phyloP scores from a whole-genome alignment of 1,139 yeast species.

The Sugiyamaella novakii region DNA sequence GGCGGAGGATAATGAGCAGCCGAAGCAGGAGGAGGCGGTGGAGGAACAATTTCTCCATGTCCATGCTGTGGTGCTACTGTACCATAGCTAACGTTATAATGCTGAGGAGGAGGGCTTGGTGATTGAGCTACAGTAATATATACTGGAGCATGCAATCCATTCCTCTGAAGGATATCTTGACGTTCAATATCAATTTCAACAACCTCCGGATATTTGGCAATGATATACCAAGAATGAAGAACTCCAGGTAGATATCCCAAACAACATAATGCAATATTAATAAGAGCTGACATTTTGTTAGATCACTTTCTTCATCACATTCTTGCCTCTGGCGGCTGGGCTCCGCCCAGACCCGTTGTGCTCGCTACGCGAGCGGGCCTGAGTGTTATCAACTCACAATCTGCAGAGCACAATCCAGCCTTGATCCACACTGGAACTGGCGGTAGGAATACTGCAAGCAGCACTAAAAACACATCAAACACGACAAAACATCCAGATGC shows the following conservation, averaged over 20 bases:
- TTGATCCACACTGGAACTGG: slow-evolving; percentile 81
- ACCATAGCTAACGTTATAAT: slow-evolving; percentile 5
- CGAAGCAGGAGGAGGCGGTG: slow-evolving; percentile 12
- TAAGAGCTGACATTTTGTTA: slow-evolving; percentile 46
- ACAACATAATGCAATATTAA: slow-evolving; percentile 72
- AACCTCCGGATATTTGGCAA: slow-evolving; percentile 46
- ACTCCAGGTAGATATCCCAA: slow-evolving; percentile 82
- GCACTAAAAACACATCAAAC: slow-evolving; percentile 72
- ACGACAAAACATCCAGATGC: slow-evolving; percentile 29
- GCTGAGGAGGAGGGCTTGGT: slow-evolving; percentile 20
- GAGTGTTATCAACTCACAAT: slow-evolving; percentile 44
- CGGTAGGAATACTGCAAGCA: slow-evolving; percentile 78
- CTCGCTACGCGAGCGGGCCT: too few relatives aligned
- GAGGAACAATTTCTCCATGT: slow-evolving; percentile 4
- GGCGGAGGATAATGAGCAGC: slow-evolving; percentile 10
- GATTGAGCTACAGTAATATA: slow-evolving; percentile 24
- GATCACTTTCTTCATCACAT: neutral
- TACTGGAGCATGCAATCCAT: slow-evolving; percentile 22
- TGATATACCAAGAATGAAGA: slow-evolving; percentile 49
- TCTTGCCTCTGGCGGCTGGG: too few relatives aligned
- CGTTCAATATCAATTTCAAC: slow-evolving; percentile 32
- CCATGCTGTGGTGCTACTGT: slow-evolving; percentile 1
- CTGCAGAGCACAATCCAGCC: slow-evolving; percentile 71
- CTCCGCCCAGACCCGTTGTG: too few relatives aligned
- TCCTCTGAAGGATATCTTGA: slow-evolving; percentile 25